These are phyloP conservation scores for Cyberlindnera amylophila DNA, from an alignment of 805 yeast genomes.

Conservation along the genomic window DNA sequence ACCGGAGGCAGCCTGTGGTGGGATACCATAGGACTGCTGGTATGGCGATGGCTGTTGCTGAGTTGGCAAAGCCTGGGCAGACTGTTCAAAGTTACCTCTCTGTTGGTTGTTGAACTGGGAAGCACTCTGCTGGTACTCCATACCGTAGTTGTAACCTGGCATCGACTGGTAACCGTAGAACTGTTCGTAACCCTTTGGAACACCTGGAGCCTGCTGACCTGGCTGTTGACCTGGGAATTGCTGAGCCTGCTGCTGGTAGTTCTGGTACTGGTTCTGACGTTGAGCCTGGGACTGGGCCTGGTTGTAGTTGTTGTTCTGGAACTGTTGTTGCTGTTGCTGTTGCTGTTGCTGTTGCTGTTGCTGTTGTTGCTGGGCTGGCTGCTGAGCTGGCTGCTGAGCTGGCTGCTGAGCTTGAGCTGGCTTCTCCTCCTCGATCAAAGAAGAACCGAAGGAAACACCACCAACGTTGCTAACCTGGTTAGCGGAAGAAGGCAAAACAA, in stretches of 20 bases:
- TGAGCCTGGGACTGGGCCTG: slow-evolving; percentile 3
- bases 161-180: slow-evolving; percentile 22
- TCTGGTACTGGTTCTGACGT: slow-evolving; percentile 16
- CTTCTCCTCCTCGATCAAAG: slow-evolving; percentile 36
- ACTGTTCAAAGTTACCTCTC: slow-evolving; percentile 9
- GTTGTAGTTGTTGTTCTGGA: slow-evolving; percentile 12
- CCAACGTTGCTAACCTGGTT: slow-evolving; percentile 35
- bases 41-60: slow-evolving; percentile 11
- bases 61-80: slow-evolving; percentile 12
- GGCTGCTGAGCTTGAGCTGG: slow-evolving; percentile 16
- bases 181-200: slow-evolving; percentile 34
- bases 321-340: slow-evolving; percentile 11
- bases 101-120: slow-evolving; percentile 12
- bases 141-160: slow-evolving; percentile 16
- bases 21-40: slow-evolving; percentile 26
- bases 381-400: slow-evolving; percentile 21
- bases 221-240: slow-evolving; percentile 17
- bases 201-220: slow-evolving; percentile 22
- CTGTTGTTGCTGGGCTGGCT: slow-evolving; percentile 18
- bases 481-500: slow-evolving; percentile 49
- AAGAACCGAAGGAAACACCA: slow-evolving; percentile 63
- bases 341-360: slow-evolving; percentile 20
- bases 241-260: slow-evolving; percentile 16
- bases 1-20: slow-evolving; percentile 23
- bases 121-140: slow-evolving; percentile 15